Base-by-base conservation (phyloP, 306 rosid genomes). In the Lagenaria siceraria region DNA sequence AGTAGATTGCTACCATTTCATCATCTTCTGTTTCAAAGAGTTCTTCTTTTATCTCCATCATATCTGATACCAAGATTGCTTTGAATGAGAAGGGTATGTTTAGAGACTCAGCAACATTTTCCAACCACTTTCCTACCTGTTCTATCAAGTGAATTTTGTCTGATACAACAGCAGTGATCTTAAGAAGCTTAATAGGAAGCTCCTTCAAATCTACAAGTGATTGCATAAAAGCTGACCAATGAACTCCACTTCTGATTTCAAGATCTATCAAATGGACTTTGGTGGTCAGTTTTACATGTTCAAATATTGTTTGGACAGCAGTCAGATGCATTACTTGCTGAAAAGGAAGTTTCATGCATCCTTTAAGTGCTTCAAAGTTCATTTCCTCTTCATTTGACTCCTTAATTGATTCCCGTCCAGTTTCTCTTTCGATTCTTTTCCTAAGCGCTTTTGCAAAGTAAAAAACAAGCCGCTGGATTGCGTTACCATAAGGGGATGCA, bases 201-300 rank as follows among this genome's bases (percentile, higher is more conserved):
- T 86, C 86, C 60, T 83, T 29, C 38, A 88, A 76, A n/a, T 74
- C 92, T 4, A 74, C 82, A 4, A 91, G 71, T 27, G 91, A 86
- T 81, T 93, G 89, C 96, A 90, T 86, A 80, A 90, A 78, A 66
- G 83, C 77, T 51, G 84, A 77, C 83, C 89, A 88, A 0, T 84
- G 98, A 17, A 87, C 86, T 8, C 97, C 98, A 69, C 65, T 56
- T 68, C 55, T 78, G 40, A 87, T 84, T 24, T 82, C 84, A 22
- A 90, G 82, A 82, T 93, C 96, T 14, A 91, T 87, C 51, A 90
- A 1, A 79, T 91, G 98, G 60, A 93, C 71, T 54, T 79, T 91
- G 11, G 81, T 80, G 52, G 80, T 59, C 13, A 63, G 62, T 64
- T 82, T 84, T 36, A 90, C 85, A 58, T 76, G 88, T 76, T 93